Conservation (phyloP, 441 rosid species). For the Dalechampia spathulata region DNA sequence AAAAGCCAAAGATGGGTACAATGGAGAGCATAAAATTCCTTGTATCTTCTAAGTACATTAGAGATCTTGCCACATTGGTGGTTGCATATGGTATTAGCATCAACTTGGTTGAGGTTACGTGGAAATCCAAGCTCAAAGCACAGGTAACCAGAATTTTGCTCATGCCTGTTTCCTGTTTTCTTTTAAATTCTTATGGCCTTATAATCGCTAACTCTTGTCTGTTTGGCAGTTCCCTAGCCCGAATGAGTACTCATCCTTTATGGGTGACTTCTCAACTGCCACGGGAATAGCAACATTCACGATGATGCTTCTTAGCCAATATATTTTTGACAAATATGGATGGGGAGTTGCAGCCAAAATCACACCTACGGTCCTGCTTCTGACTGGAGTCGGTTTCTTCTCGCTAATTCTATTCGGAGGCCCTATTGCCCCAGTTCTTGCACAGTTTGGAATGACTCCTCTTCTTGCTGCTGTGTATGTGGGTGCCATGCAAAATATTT, state of each 20-base stretch:
- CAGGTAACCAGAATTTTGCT: slow-evolving; percentile 49
- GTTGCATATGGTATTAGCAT: slow-evolving; percentile 98
- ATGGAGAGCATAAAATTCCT: slow-evolving; percentile 97
- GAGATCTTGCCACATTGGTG: slow-evolving; percentile 95
- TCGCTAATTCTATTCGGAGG: slow-evolving; percentile 70
- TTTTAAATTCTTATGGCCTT: neutral
- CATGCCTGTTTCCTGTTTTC: neutral
- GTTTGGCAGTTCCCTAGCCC: slow-evolving; percentile 84
- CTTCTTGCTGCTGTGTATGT: slow-evolving; percentile 95
- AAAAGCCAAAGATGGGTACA: slow-evolving; percentile 85
- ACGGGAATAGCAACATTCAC: slow-evolving; percentile 90
- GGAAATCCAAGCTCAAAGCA: slow-evolving; percentile 99
- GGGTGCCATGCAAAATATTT: slow-evolving; percentile 96
- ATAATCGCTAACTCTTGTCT: neutral
- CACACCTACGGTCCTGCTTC: slow-evolving; percentile 86
- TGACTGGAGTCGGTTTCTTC: slow-evolving; percentile 89
- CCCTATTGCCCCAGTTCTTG: slow-evolving; percentile 61
- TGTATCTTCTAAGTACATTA: slow-evolving; percentile 77
- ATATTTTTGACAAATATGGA: slow-evolving; percentile 73
- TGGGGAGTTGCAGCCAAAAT: slow-evolving; percentile 98
- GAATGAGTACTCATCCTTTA: slow-evolving; percentile 89
- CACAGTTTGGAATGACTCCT: slow-evolving; percentile 78
- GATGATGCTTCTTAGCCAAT: slow-evolving; percentile 96
- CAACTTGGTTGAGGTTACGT: slow-evolving; percentile 94
- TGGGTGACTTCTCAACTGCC: slow-evolving; percentile 97